Evolutionary conservation across 2,329 filamentous ascomycete species (phyloP), one percentile per base, ranked within the genome.

Genomic region (Blumeria hordei): DNA sequence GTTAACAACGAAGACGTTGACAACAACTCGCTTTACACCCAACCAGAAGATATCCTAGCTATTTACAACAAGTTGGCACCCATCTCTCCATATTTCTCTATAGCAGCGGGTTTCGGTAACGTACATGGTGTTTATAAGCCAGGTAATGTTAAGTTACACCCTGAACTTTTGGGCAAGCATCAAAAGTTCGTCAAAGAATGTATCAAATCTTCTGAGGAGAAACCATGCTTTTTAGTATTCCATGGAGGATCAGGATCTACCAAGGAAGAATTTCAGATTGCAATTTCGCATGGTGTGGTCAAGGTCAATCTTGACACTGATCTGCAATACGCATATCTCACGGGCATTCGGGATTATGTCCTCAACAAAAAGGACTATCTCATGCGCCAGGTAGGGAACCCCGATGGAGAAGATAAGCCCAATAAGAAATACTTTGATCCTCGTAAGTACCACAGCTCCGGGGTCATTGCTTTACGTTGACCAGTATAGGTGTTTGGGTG

Each of bases 261-360:
- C 69, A 93, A 94, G 76, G 71, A 86, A 64, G 92, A 98, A 74
- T 98, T 85, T 78, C 76, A 74, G 60, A 80, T 87, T 64, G 90
- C 88, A 67, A 95, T 95, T 71, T 73, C 74, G 68, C 84, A 90
- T 71, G 92, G 92, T 76, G 90, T 98, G 64, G 83, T 95, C 74
- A 98, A 98, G 83, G 92, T 98, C 73, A 98, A 98, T 76, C 76
- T 98, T 65, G 92, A 98, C 73, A 98, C 92, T 53, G 92, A 98
- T 68, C 78, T 96, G 72, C 90, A 96, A 76, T 94, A 81, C 71
- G 88, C 90, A 57, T 98, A 96, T 78, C 77, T 92, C 62, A 73
- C 73, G 59, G 92, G 92, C 72, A 84, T 96, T 74, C 85, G 92
- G 60, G 90, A 98, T 74, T 98, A 88, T 76, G 77, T 96, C 68